Conservation (phyloP, 2,329 filamentous ascomycete species). For the Helotiales sp. region DNA sequence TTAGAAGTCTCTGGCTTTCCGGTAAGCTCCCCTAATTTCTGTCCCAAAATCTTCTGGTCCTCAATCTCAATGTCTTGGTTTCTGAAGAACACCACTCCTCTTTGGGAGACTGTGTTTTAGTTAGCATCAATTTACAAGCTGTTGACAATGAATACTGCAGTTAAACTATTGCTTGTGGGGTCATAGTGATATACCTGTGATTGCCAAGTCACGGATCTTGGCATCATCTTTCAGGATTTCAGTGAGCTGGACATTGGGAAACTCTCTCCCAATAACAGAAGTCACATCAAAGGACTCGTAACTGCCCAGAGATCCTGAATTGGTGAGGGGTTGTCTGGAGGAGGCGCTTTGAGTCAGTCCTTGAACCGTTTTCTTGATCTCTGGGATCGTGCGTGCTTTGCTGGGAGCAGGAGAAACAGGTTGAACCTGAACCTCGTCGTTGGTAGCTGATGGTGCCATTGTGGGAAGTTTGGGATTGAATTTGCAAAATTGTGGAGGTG, state of each 20-base stretch:
- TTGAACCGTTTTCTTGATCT: neutral
- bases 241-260: constrained; percentile 39
- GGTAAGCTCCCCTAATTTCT: constrained; percentile 44
- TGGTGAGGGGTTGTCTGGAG: constrained; percentile 24
- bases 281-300: constrained; percentile 39
- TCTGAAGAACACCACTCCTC: constrained; percentile 52
- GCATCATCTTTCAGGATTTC: constrained; percentile 35
- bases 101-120: constrained; percentile 26
- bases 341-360: constrained; percentile 2
- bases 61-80: constrained; percentile 46
- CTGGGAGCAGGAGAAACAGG: neutral
- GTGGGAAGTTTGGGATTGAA: neutral
- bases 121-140: too few relatives aligned
- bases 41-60: constrained; percentile 47
- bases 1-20: constrained; percentile 34
- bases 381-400: neutral
- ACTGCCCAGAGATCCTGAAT: constrained; percentile 24
- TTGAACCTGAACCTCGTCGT: neutral
- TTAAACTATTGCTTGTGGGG: too few relatives aligned
- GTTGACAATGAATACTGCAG: too few relatives aligned
- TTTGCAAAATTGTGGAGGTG: neutral
- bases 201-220: constrained; percentile 36
- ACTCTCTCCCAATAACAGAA: constrained; percentile 42
- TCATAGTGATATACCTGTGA: constrained; percentile 18
- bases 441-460: neutral